Evolutionary conservation across 2,329 filamentous ascomycete species (phyloP).

Genomic region (Diplodia sapinea): DNA sequence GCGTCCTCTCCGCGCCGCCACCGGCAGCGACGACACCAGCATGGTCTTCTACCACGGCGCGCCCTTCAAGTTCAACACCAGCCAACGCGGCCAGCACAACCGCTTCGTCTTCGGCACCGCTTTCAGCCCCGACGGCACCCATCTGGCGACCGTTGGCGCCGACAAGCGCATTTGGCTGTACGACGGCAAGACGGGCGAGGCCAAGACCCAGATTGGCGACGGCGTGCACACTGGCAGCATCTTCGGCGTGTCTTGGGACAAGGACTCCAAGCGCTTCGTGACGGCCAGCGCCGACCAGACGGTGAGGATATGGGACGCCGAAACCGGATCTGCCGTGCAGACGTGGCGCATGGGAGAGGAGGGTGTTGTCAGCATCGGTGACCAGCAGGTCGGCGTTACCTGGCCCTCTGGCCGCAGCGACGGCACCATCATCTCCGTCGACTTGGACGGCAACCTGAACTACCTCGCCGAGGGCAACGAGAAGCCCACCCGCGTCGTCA

Average conservation of each 20-base stretch:
- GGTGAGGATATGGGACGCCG: constrained; percentile 91
- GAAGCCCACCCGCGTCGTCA: constrained; percentile 72
- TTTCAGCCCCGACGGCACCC: constrained; percentile 86
- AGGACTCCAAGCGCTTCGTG: constrained; percentile 82
- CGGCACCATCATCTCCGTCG: constrained; percentile 86
- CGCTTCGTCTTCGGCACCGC: constrained; percentile 87
- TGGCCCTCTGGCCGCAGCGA: constrained; percentile 84
- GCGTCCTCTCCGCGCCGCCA: constrained; percentile 87
- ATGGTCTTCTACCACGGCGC: constrained; percentile 92
- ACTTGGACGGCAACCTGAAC: constrained; percentile 85
- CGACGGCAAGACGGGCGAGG: constrained; percentile 92
- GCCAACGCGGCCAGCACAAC: constrained; percentile 77
- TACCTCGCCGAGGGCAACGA: constrained; percentile 78
- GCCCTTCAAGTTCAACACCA: constrained; percentile 95
- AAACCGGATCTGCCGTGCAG: constrained; percentile 76
- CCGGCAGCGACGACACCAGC: constrained; percentile 86
- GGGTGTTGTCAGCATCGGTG: constrained; percentile 70
- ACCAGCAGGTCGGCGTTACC: constrained; percentile 94
- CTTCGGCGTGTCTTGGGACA: constrained; percentile 87
- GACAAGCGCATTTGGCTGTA: constrained; percentile 93
- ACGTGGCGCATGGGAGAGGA: constrained; percentile 85
- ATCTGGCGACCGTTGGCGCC: constrained; percentile 86
- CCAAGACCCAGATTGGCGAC: constrained; percentile 76
- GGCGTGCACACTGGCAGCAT: constrained; percentile 91
- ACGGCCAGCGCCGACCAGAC: constrained; percentile 95